Conservation (phyloP, 768 basidiomycete genomes). For the Termitomyces sp. region DNA sequence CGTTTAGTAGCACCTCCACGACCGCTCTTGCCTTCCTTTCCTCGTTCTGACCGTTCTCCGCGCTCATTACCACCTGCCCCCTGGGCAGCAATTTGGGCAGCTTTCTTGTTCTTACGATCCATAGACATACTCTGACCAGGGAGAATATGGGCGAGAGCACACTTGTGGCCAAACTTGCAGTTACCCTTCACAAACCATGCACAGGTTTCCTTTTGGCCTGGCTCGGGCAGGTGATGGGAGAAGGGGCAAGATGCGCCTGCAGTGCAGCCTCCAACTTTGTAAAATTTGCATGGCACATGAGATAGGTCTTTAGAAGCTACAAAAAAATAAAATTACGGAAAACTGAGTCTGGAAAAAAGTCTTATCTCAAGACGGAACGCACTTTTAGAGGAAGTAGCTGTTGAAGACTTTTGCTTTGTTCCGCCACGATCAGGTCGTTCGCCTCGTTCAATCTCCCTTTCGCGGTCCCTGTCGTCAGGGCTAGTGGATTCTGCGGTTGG, state of each 20-base stretch:
- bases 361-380: slow-evolving; percentile 3
- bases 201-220: slow-evolving; percentile 79
- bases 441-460: slow-evolving; percentile 17
- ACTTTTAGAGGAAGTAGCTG: slow-evolving; percentile 19
- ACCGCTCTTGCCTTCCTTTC: slow-evolving; percentile 27
- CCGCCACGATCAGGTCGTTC: slow-evolving; percentile 17
- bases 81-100: slow-evolving; percentile 67
- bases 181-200: slow-evolving; percentile 95
- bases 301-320: slow-evolving; percentile 74
- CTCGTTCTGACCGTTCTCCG: slow-evolving; percentile 25
- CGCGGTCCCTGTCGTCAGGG: slow-evolving; percentile 19
- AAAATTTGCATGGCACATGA: slow-evolving; percentile 98
- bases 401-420: slow-evolving; percentile 16
- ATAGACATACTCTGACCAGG: slow-evolving; percentile 94
- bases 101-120: slow-evolving; percentile 97
- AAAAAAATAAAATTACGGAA: slow-evolving; percentile 20
- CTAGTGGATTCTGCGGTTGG: slow-evolving; percentile 16
- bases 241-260: slow-evolving; percentile 96
- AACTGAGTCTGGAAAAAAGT: not conserved
- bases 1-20: slow-evolving; percentile 34
- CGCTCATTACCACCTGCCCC: slow-evolving; percentile 31
- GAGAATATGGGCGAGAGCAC: slow-evolving; percentile 90
- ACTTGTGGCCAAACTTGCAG: slow-evolving; percentile 68
- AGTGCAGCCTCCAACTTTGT: slow-evolving; percentile 90
- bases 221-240: slow-evolving; percentile 73